These are phyloP conservation scores for Tetrastigma voinierianum DNA, from an alignment of 164 flowering plant species.

Conservation along the genomic window DNA sequence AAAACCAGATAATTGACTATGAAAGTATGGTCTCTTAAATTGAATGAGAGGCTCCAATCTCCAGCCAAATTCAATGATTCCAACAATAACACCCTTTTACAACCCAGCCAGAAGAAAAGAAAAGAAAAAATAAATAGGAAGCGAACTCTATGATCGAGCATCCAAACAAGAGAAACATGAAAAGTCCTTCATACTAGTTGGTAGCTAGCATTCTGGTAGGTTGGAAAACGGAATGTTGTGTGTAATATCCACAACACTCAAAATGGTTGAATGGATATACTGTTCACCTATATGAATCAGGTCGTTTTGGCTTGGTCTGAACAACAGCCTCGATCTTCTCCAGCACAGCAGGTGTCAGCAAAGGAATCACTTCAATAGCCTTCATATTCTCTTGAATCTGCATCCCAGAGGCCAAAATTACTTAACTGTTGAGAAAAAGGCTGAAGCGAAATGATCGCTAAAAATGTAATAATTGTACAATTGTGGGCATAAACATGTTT, in stretches of 20 bases:
- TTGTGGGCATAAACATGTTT: no score
- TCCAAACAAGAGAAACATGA: neutral
- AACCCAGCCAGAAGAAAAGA: no score
- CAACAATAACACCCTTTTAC: no score
- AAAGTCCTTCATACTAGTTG: neutral
- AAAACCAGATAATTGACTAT: no score
- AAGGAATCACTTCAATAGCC: slow-evolving; percentile 85
- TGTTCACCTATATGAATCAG: slow-evolving; percentile 71
- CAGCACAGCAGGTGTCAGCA: slow-evolving; percentile 78
- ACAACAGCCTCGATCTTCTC: slow-evolving; percentile 88
- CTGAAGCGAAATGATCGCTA: neutral
- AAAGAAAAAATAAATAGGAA: no score
- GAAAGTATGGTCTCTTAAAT: no score
- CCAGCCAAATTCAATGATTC: no score
- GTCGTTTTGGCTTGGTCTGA: slow-evolving; percentile 95
- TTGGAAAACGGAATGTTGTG: no score
- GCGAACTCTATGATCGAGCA: no score
- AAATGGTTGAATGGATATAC: neutral
- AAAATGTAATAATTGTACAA: no score
- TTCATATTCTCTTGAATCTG: slow-evolving; percentile 97
- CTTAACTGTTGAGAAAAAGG: neutral
- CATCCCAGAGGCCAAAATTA: slow-evolving; percentile 13
- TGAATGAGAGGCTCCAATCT: no score
- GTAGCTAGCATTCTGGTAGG: neutral
- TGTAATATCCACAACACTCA: no score